Evolutionary conservation across 805 yeast species (phyloP).

Genomic region (Myxozyma neglecta): DNA sequence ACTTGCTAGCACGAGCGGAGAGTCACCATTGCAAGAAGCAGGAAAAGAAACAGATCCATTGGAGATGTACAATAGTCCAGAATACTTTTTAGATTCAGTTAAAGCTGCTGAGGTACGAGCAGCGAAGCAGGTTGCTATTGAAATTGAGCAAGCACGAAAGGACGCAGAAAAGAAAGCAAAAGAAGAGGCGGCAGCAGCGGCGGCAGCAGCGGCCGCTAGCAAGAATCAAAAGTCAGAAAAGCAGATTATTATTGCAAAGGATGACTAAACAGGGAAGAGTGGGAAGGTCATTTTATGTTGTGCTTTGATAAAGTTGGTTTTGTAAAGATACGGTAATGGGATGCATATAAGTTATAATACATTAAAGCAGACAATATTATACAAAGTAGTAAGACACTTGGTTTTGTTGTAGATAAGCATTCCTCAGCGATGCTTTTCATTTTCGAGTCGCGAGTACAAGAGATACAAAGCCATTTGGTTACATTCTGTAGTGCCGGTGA

Average conservation of each 20-base stretch:
- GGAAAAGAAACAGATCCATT: constrained; percentile 9
- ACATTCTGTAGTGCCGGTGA: constrained; percentile 27
- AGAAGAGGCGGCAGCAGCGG: constrained; percentile 6
- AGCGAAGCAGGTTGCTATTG: constrained; percentile 23
- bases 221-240: not conserved
- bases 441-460: constrained; percentile 36
- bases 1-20: constrained; percentile 7
- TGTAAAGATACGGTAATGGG: too few relatives aligned
- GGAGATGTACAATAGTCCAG: constrained; percentile 20
- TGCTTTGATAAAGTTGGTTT: too few relatives aligned
- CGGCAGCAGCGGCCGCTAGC: not conserved
- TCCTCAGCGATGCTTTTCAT: constrained; percentile 34
- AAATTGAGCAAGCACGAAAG: constrained; percentile 11
- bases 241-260: constrained; percentile 4
- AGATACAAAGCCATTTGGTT: constrained; percentile 37
- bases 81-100: constrained; percentile 21
- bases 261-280: not conserved
- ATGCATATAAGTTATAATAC: not conserved
- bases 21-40: constrained; percentile 20
- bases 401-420: not conserved
- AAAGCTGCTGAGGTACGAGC: constrained; percentile 20
- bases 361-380: too few relatives aligned
- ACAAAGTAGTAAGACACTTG: too few relatives aligned
- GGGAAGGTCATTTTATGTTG: too few relatives aligned
- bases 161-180: constrained; percentile 9